These are phyloP conservation scores for Sporothrix variecibatus DNA, from an alignment of 2,329 filamentous ascomycete species.

Conservation along the genomic window DNA sequence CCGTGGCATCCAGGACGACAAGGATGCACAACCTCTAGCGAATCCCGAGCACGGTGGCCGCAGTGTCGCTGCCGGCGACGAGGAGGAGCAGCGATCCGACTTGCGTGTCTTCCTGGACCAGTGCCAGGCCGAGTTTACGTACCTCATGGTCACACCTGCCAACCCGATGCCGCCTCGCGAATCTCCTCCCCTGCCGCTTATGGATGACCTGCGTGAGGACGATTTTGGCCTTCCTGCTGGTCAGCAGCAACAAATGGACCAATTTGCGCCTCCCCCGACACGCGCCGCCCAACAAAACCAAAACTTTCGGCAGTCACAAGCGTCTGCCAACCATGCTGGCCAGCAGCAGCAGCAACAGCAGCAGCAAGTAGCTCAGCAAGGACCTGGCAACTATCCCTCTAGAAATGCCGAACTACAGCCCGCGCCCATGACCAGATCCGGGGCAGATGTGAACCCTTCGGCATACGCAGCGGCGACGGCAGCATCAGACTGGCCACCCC, in stretches of 20 bases:
- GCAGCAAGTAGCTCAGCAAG: constrained; percentile 45
- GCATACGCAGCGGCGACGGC: constrained; percentile 38
- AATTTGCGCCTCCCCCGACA: constrained; percentile 10
- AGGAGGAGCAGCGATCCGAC: constrained; percentile 54
- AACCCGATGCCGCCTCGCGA: constrained; percentile 67
- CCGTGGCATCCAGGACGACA: constrained; percentile 40
- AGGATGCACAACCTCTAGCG: constrained; percentile 42
- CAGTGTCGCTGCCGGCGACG: constrained; percentile 50
- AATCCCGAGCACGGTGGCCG: constrained; percentile 49
- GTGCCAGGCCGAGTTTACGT: constrained; percentile 66
- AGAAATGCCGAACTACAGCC: constrained; percentile 46
- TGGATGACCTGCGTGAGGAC: constrained; percentile 60
- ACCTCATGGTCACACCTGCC: constrained; percentile 67
- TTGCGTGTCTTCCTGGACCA: constrained; percentile 65
- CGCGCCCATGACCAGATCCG: constrained; percentile 55
- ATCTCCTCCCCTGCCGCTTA: constrained; percentile 55
- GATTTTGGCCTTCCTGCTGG: constrained; percentile 51
- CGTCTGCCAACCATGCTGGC: constrained; percentile 9
- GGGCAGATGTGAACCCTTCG: constrained; percentile 46
- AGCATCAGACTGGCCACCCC: constrained; percentile 38
- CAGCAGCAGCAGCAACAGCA: constrained; percentile 46
- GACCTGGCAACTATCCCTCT: constrained; percentile 35
- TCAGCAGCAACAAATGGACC: constrained; percentile 44
- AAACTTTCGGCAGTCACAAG: constrained; percentile 36
- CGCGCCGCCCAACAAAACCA: constrained; percentile 41